phyloP scores from a whole-genome alignment of 2,329 filamentous ascomycete species.

The Fusarium mangiferae region DNA sequence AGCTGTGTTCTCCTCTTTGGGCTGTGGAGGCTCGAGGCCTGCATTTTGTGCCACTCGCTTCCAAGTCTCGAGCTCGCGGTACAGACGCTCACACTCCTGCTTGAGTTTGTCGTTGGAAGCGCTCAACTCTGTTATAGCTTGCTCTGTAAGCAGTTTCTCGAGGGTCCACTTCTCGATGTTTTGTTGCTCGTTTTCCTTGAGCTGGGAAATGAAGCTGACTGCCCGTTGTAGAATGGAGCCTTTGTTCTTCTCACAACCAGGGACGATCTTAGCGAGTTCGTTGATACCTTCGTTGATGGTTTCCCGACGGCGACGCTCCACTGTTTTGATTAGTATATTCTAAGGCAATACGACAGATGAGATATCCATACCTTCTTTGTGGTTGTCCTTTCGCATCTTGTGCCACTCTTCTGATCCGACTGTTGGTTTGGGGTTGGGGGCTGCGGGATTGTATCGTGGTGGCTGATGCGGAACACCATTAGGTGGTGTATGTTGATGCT shows the following conservation, averaged over 20 bases:
- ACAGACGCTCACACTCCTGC: slow-evolving; percentile 79
- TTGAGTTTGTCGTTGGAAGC: slow-evolving; percentile 89
- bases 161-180: slow-evolving; percentile 96
- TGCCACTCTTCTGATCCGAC: slow-evolving; percentile 99
- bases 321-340: slow-evolving; percentile 59
- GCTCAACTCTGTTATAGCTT: slow-evolving; percentile 88
- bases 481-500: slow-evolving; percentile 48
- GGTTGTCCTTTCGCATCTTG: slow-evolving; percentile 95
- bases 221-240: slow-evolving; percentile 94
- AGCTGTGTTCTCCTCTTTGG: slow-evolving; percentile 49
- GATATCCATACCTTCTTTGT: slow-evolving; percentile 89
- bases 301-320: slow-evolving; percentile 94
- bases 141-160: slow-evolving; percentile 89
- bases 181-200: slow-evolving; percentile 92
- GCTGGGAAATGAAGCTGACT: slow-evolving; percentile 91
- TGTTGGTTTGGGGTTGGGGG: slow-evolving; percentile 74
- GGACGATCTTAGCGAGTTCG: slow-evolving; percentile 96
- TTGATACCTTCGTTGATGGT: slow-evolving; percentile 99
- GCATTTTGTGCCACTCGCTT: slow-evolving; percentile 74
- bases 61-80: slow-evolving; percentile 82
- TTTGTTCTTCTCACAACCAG: slow-evolving; percentile 98
- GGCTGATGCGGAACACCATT: slow-evolving; percentile 54
- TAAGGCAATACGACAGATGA: background rate
- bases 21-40: slow-evolving; percentile 60
- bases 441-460: slow-evolving; percentile 50